Evolutionary conservation across 2,329 filamentous ascomycete genomes (phyloP).

Genomic region (Calonectria multiphialidica): DNA sequence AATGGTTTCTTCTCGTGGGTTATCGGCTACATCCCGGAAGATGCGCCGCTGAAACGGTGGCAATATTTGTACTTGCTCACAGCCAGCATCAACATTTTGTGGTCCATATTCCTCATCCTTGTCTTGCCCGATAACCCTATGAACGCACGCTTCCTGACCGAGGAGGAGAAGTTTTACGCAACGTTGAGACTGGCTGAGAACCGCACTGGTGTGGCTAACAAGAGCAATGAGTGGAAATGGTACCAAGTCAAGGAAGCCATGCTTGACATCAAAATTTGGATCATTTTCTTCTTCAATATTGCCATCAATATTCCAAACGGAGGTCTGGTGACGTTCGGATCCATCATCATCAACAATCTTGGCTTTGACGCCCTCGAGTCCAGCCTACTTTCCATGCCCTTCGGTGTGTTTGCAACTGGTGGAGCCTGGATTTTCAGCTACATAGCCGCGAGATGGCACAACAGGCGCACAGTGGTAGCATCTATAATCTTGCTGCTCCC

Average conservation of each 20-base stretch:
- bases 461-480: slow-evolving; percentile 18
- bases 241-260: slow-evolving; percentile 63
- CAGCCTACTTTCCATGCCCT: slow-evolving; percentile 23
- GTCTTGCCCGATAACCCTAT: slow-evolving; percentile 26
- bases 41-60: slow-evolving; percentile 35
- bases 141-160: slow-evolving; percentile 22
- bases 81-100: slow-evolving; percentile 29
- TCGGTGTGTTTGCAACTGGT: slow-evolving; percentile 16
- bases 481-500: slow-evolving; percentile 15
- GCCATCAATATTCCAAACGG: slow-evolving; percentile 67
- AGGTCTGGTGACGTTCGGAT: slow-evolving; percentile 46
- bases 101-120: slow-evolving; percentile 22
- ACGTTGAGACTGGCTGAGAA: slow-evolving; percentile 24
- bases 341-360: slow-evolving; percentile 28
- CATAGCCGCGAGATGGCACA: slow-evolving; percentile 12
- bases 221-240: slow-evolving; percentile 54
- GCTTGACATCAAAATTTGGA: slow-evolving; percentile 65
- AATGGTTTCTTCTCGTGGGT: slow-evolving; percentile 48
- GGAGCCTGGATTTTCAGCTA: slow-evolving; percentile 22
- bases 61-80: slow-evolving; percentile 37
- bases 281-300: slow-evolving; percentile 62
- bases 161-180: slow-evolving; percentile 18
- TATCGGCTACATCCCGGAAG: slow-evolving; percentile 48
- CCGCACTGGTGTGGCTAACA: slow-evolving; percentile 49
- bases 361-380: slow-evolving; percentile 20